A percentile compares a stretch with the other conserved stretches of the same genome.
phyloP scores from a whole-genome alignment of 345 rosid genomes.

The Salix koriyanagi region DNA sequence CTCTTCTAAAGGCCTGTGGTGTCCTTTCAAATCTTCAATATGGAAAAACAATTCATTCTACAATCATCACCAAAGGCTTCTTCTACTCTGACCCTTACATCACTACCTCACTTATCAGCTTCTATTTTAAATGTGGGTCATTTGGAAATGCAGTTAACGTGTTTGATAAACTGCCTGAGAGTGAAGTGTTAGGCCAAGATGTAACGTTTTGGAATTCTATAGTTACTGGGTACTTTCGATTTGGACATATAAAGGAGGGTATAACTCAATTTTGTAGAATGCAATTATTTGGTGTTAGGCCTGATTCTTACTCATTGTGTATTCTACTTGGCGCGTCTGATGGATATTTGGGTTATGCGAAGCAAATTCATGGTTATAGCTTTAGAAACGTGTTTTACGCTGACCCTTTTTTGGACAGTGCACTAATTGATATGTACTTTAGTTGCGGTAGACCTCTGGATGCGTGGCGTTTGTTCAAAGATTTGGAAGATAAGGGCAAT shows the following conservation, averaged over 20 bases:
- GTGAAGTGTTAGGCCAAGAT: conserved; percentile 34
- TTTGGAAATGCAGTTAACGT: conserved; percentile 51
- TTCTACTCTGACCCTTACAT: conserved; percentile 43
- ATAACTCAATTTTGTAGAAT: conserved; percentile 44
- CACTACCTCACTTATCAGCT: conserved; percentile 52
- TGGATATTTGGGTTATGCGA: conserved; percentile 37
- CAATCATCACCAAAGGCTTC: conserved; percentile 41
- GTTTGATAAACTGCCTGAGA: conserved; percentile 54
- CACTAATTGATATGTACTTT: conserved; percentile 56
- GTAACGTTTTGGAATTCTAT: conserved; percentile 69
- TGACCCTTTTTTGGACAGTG: conserved; percentile 61
- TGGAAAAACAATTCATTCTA: conserved; percentile 49
- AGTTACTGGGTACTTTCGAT: conserved; percentile 54
- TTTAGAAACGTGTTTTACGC: conserved; percentile 33
- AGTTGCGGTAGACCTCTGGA: conserved; percentile 33
- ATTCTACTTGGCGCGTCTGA: conserved; percentile 46
- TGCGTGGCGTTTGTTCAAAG: conserved; percentile 48
- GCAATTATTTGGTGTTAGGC: conserved; percentile 48
- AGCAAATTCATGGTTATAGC: conserved; percentile 60
- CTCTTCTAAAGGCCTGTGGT: conserved; percentile 26
- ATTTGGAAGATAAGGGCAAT: conserved; percentile 45
- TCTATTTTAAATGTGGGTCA: conserved; percentile 64
- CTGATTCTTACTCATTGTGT: conserved; percentile 65
- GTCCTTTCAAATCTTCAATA: conserved; percentile 8
- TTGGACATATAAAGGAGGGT: conserved; percentile 41